phyloP scores from a whole-genome alignment of 805 yeast species.

The Saccharomycopsis microspora region DNA sequence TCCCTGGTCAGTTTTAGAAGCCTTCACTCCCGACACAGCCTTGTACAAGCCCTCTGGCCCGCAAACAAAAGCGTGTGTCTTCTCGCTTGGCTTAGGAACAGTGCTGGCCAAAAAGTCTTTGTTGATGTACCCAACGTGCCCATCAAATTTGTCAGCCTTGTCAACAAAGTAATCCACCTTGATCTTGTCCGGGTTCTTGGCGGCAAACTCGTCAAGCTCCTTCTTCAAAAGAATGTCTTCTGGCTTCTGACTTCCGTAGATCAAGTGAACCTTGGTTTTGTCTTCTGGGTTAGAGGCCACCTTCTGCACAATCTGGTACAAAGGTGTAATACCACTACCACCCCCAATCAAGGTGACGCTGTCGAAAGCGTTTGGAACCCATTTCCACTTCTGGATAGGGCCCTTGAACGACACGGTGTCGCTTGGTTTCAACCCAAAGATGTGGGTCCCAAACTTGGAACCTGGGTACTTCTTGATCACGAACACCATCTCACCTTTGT shows the following conservation, averaged over 20 bases:
- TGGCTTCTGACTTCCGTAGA: conserved; percentile 69
- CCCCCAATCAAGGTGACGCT: conserved; percentile 82
- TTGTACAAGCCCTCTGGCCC: conserved; percentile 92
- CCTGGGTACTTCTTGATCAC: conserved; percentile 75
- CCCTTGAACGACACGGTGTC: conserved; percentile 91
- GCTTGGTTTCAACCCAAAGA: conserved; percentile 56
- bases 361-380: conserved; percentile 78
- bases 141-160: conserved; percentile 41
- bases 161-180: conserved; percentile 73
- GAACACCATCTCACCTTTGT: conserved; percentile 66
- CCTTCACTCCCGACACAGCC: conserved; percentile 78
- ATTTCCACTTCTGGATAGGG: conserved; percentile 83
- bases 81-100: conserved; percentile 57
- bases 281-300: conserved; percentile 73
- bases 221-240: conserved; percentile 73
- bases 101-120: conserved; percentile 55
- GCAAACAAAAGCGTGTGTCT: conserved; percentile 75
- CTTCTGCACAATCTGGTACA: conserved; percentile 75
- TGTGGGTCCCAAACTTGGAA: conserved; percentile 76
- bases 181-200: conserved; percentile 67
- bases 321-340: conserved; percentile 95
- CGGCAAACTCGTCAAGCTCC: conserved; percentile 61
- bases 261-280: conserved; percentile 75
- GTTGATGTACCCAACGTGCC: conserved; percentile 61
- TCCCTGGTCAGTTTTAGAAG: conserved; percentile 87